Percentiles rank a stretch among this genome's conserved stretches.
Conservation (phyloP, 345 rosid species). For the Gossypium turneri region DNA sequence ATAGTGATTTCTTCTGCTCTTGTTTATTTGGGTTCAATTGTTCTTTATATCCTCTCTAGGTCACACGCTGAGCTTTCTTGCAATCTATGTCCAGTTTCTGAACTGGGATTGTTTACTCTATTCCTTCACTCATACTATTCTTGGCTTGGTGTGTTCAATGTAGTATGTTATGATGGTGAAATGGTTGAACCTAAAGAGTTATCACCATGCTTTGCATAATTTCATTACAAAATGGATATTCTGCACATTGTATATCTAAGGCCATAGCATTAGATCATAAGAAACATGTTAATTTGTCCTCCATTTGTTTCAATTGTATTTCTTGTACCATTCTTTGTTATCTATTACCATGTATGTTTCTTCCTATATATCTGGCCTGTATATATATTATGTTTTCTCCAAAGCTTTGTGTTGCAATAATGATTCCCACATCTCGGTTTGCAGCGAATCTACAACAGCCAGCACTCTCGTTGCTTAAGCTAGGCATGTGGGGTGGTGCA, state of each 20-base stretch:
- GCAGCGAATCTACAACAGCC: constrained; percentile 56
- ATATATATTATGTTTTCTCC: background rate
- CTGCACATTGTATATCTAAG: background rate
- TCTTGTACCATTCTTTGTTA: background rate
- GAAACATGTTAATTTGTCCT: background rate
- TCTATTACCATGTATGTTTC: too few relatives aligned
- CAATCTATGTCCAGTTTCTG: background rate
- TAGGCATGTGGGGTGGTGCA: background rate
- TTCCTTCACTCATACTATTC: background rate
- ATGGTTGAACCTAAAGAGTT: background rate
- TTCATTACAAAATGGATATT: background rate
- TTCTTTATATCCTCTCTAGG: background rate
- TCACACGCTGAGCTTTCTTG: background rate
- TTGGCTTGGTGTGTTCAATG: background rate
- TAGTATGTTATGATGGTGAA: background rate
- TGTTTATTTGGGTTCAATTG: background rate
- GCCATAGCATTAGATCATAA: background rate
- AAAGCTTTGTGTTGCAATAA: background rate
- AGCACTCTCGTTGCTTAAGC: constrained; percentile 53
- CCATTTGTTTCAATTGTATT: background rate
- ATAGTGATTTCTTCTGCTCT: background rate
- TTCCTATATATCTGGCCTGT: background rate
- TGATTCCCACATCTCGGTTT: constrained; percentile 8
- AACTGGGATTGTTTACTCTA: background rate
- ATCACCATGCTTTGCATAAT: background rate